These are phyloP conservation scores for Nakaseomyces glabratus DNA, from an alignment of 1,139 yeast genomes.

Conservation along the genomic window DNA sequence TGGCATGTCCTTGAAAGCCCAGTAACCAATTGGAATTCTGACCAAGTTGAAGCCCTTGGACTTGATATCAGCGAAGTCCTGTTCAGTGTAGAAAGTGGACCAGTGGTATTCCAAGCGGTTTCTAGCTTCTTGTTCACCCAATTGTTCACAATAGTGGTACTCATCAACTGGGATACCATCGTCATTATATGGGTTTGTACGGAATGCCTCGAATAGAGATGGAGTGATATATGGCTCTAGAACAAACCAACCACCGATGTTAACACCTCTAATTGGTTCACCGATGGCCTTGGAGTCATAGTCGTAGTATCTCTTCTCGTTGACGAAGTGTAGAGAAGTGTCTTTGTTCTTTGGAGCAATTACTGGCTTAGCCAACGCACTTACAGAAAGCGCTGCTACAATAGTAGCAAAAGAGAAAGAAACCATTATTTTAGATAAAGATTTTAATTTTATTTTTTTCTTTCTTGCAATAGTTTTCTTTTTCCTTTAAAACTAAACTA, in stretches of 20 bases:
- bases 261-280: constrained; percentile 57
- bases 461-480: too few species aligned
- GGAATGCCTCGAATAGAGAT: constrained; percentile 51
- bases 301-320: constrained; percentile 23
- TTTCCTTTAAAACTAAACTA: too few species aligned
- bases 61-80: constrained; percentile 57
- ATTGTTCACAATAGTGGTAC: constrained; percentile 52
- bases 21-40: constrained; percentile 89
- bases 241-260: constrained; percentile 89
- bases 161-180: constrained; percentile 71
- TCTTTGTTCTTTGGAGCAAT: constrained; percentile 6
- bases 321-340: constrained; percentile 6
- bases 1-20: constrained; percentile 71
- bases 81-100: constrained; percentile 67
- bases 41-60: constrained; percentile 71
- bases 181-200: constrained; percentile 24
- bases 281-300: constrained; percentile 13
- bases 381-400: constrained; percentile 6
- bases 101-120: constrained; percentile 59
- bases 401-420: constrained; percentile 5
- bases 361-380: constrained; percentile 5
- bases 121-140: constrained; percentile 55
- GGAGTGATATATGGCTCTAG: constrained; percentile 85
- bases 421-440: background rate
- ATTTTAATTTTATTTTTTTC: background rate